Conservation (phyloP, 495 filamentous ascomycete genomes). For the Trichoderma orchidacearum region DNA sequence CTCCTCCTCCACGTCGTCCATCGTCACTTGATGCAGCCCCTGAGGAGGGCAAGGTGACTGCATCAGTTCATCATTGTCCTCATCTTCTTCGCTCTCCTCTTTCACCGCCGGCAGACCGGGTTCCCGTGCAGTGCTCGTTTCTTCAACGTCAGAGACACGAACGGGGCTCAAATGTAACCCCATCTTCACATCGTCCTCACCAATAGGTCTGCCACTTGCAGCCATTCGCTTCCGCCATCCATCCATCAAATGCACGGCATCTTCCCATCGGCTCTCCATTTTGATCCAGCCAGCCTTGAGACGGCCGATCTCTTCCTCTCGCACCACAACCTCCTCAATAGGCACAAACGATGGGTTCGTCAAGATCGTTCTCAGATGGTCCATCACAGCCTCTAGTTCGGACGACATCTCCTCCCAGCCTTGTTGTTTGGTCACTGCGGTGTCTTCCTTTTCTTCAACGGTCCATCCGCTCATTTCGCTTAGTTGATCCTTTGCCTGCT, state of each 20-base stretch:
- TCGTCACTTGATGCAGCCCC: background rate
- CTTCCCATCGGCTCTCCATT: conserved; percentile 82
- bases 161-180: conserved; percentile 56
- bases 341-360: conserved; percentile 95
- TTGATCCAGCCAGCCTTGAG: conserved; percentile 77
- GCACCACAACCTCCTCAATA: conserved; percentile 79
- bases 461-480: conserved; percentile 65
- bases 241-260: conserved; percentile 82
- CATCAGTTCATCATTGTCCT: background rate
- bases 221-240: conserved; percentile 79
- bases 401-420: conserved; percentile 59
- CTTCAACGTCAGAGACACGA: conserved; percentile 36
- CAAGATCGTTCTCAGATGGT: conserved; percentile 66
- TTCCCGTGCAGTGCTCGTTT: conserved; percentile 22
- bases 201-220: conserved; percentile 63
- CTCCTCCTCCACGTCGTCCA: background rate
- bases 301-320: conserved; percentile 77
- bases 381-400: conserved; percentile 61
- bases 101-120: conserved; percentile 23
- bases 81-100: conserved; percentile 21
- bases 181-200: conserved; percentile 70
- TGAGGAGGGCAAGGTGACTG: background rate
- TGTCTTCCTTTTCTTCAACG: conserved; percentile 15
- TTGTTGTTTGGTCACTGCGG: conserved; percentile 32
- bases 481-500: conserved; percentile 55